Percentiles rank a stretch among this genome's conserved stretches.
phyloP scores from a whole-genome alignment of 78 protist genomes.

The Emiliania huxleyi region DNA sequence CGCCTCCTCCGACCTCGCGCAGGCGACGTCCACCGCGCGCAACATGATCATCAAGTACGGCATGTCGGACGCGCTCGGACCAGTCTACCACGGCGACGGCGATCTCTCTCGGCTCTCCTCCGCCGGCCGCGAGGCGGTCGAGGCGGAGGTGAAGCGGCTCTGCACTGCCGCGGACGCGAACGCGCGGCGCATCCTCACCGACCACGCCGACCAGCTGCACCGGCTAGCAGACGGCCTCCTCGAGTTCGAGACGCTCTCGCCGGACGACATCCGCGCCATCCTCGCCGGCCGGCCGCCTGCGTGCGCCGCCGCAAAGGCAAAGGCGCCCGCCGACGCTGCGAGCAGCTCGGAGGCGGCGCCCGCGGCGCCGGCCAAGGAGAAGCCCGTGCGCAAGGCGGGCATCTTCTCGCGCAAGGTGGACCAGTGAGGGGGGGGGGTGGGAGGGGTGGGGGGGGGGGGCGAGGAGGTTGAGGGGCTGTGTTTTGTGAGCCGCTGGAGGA shows the following conservation, averaged over 20 bases:
- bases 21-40: conserved; percentile 76
- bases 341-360: neutral
- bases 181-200: neutral
- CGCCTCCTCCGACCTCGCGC: conserved; percentile 83
- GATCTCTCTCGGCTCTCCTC: neutral
- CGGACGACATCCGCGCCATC: neutral
- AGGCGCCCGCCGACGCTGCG: neutral
- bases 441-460: too few relatives aligned
- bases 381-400: neutral
- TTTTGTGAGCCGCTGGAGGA: too few relatives aligned
- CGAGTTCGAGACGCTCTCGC: neutral
- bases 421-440: too few relatives aligned
- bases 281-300: neutral
- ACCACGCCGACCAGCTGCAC: neutral
- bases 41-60: conserved; percentile 51
- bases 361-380: neutral
- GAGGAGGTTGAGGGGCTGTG: too few relatives aligned
- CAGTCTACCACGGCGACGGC: neutral
- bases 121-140: neutral
- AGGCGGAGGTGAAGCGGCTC: neutral
- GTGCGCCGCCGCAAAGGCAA: neutral
- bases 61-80: conserved; percentile 43
- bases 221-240: neutral
- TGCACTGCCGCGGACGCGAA: neutral
- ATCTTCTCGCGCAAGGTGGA: neutral